Evolutionary conservation across 1,139 yeast genomes (phyloP).

Genomic region (Meyerozyma smithsonii): DNA sequence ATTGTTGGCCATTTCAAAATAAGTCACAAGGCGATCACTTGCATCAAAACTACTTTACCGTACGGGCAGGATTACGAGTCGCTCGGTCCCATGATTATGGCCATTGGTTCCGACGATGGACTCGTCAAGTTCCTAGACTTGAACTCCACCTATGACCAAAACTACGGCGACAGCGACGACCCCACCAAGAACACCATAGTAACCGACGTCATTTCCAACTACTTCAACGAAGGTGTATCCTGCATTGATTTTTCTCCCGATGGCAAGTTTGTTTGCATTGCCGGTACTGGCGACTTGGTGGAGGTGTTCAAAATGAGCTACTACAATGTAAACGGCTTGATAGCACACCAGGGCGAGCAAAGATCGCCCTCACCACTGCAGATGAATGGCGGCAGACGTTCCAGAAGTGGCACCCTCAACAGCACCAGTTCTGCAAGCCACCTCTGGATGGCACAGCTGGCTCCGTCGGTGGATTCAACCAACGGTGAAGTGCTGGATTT

Average conservation of each 20-base stretch:
- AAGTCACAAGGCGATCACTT: slow-evolving; percentile 49
- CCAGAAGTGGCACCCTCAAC: slow-evolving; percentile 37
- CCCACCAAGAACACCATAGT: slow-evolving; percentile 36
- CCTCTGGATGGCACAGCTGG: slow-evolving; percentile 7
- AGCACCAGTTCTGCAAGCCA: slow-evolving; percentile 20
- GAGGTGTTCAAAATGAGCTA: slow-evolving; percentile 47
- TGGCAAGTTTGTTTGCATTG: slow-evolving; percentile 53
- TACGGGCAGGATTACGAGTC: slow-evolving; percentile 5
- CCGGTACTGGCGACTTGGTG: slow-evolving; percentile 57
- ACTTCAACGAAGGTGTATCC: slow-evolving; percentile 59
- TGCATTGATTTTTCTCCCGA: slow-evolving; percentile 61
- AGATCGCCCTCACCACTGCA: slow-evolving; percentile 13
- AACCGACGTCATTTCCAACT: slow-evolving; percentile 60
- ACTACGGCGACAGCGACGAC: slow-evolving; percentile 15
- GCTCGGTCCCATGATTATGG: slow-evolving; percentile 41
- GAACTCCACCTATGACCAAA: slow-evolving; percentile 16
- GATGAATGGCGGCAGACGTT: slow-evolving; percentile 22
- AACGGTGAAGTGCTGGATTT: slow-evolving; percentile 15
- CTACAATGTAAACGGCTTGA: slow-evolving; percentile 32
- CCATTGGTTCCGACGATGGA: slow-evolving; percentile 66
- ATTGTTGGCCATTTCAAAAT: slow-evolving; percentile 57
- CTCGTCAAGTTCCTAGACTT: slow-evolving; percentile 56
- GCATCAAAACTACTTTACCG: slow-evolving; percentile 34
- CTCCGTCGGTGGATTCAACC: slow-evolving; percentile 14
- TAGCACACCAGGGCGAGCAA: slow-evolving; percentile 12